Evolutionary conservation across 139 green algal genomes (phyloP), one percentile per base, ranked within the genome.

Genomic region (Zygnema circumcarinatum): DNA sequence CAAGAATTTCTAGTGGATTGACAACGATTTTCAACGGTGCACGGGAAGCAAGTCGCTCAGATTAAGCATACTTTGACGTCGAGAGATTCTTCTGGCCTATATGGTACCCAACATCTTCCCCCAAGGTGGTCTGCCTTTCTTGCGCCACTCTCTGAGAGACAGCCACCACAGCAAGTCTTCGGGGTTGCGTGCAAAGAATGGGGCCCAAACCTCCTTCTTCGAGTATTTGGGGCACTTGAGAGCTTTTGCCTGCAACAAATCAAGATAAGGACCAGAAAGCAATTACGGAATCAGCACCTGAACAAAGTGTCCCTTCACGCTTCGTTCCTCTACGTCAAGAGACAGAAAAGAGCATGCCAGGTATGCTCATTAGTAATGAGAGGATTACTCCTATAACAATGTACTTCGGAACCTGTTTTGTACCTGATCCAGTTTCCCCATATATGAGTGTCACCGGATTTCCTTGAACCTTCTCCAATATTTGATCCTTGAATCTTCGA

Each of bases 71-170:
- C n/a, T 84, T 93, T 47, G n/a, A 29, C 1, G 21, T 56, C n/a
- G 35, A 84, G 53, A 69, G 41, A 72, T 84, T 87, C 72, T 82
- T 78, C 85, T 92, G 98, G 38, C 97, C 95, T 76, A 99, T 98
- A 47, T 93, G 94, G 92, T 98, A 99, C 0, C 97, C 97, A 0
- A 98, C 96, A 42, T 68, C 47, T n/a, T 85, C 69, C 1, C 89
- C 89, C 21, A 93, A 86, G 21, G 91, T 83, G 82, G 91, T 94
- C 22, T 93, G 93, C 7, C 95, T 92, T 92, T 99, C 97, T 92
- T 98, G 94, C 11, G 95, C 94, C 62, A 99, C 97, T 32, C 97
- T 93, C 91, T 98, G 97, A 20, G 96, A 94, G 22, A 99, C 95
- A 38, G 78, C 93, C 95, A 98, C 98, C 39, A 97, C 96, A 2